Evolutionary conservation across 352 stramenopile genomes (phyloP).

Genomic region (Thalassiosira allenii): DNA sequence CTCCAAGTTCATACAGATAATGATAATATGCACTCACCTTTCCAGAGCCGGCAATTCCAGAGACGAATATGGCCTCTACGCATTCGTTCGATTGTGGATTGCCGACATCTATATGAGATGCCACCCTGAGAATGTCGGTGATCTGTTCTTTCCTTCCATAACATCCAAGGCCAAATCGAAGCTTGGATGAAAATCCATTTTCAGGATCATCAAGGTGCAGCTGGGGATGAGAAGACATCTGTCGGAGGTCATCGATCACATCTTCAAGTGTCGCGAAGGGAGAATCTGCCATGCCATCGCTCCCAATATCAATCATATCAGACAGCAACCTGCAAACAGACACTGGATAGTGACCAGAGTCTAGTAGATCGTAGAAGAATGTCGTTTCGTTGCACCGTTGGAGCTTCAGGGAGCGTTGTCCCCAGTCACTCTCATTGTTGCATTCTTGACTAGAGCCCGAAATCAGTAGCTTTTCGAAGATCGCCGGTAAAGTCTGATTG

Average conservation of each 20-base stretch:
- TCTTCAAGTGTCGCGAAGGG: constrained; percentile 31
- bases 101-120: constrained; percentile 10
- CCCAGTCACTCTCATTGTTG: background rate
- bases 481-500: background rate
- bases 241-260: constrained; percentile 30
- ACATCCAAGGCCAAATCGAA: constrained; percentile 27
- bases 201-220: constrained; percentile 30
- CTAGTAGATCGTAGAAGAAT: background rate
- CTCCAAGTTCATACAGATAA: too few relatives aligned
- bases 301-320: constrained; percentile 2
- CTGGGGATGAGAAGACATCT: constrained; percentile 31
- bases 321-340: constrained; percentile 29
- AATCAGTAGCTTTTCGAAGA: background rate
- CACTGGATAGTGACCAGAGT: too few relatives aligned
- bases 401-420: background rate
- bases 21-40: too few relatives aligned
- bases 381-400: background rate
- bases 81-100: background rate
- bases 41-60: constrained; percentile 1
- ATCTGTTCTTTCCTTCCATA: constrained; percentile 33
- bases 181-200: background rate
- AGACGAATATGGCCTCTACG: constrained; percentile 11
- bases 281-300: background rate
- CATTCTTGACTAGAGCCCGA: background rate
- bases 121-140: constrained; percentile 10